These are phyloP conservation scores for Pneumocystis carinii DNA, from an alignment of 1,139 yeast species.

Conservation along the genomic window DNA sequence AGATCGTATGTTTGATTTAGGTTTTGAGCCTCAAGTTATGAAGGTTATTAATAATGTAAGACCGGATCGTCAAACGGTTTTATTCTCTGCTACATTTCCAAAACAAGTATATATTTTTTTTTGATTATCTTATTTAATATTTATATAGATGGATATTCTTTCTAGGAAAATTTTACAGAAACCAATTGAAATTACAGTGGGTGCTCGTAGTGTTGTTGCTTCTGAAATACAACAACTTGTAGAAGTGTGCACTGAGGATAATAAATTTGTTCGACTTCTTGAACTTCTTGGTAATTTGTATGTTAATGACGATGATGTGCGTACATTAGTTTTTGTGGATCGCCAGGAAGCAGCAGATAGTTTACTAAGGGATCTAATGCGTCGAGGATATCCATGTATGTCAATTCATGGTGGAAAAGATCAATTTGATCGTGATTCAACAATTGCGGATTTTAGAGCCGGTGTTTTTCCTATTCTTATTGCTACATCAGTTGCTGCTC, in stretches of 20 bases:
- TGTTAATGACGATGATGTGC: slow-evolving; percentile 28
- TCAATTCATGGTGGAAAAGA: slow-evolving; percentile 90
- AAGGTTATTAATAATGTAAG: slow-evolving; percentile 65
- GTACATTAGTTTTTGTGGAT: slow-evolving; percentile 71
- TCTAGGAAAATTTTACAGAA: slow-evolving; percentile 47
- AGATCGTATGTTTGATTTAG: slow-evolving; percentile 92
- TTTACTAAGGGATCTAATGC: slow-evolving; percentile 42
- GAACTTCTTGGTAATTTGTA: slow-evolving; percentile 37
- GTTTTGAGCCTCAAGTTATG: slow-evolving; percentile 91
- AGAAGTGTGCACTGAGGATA: slow-evolving; percentile 37
- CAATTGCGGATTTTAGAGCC: slow-evolving; percentile 54
- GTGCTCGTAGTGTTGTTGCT: slow-evolving; percentile 72
- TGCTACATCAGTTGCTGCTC: slow-evolving; percentile 88
- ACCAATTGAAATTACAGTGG: slow-evolving; percentile 69
- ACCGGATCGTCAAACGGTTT: slow-evolving; percentile 80
- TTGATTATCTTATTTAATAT: neutral
- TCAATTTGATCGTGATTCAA: slow-evolving; percentile 65
- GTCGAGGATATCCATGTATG: slow-evolving; percentile 42
- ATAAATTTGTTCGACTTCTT: slow-evolving; percentile 42
- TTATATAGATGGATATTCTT: slow-evolving; percentile 48
- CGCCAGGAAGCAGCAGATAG: slow-evolving; percentile 71
- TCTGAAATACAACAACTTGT: slow-evolving; percentile 64
- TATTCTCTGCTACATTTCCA: slow-evolving; percentile 92
- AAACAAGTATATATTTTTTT: slow-evolving; percentile 17
- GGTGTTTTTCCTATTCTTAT: slow-evolving; percentile 44